phyloP scores from a whole-genome alignment of 371 early-diverging fungal genomes.

The Mortierella polycephala region DNA sequence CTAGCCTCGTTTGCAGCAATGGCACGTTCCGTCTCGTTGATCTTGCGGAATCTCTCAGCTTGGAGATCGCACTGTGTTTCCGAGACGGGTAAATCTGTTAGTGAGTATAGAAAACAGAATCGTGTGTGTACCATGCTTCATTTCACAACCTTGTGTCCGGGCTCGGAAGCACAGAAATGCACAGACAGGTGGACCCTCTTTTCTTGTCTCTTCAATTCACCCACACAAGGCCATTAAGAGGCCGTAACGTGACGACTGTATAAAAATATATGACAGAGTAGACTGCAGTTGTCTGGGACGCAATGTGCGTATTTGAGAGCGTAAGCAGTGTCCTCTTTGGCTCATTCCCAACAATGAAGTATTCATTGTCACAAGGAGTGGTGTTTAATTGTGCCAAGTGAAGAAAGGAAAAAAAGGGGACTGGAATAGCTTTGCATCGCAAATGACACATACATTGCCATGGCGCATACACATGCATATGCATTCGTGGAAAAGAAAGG shows the following conservation, averaged over 20 bases:
- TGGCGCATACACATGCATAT: not conserved
- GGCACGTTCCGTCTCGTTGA: conserved; percentile 15
- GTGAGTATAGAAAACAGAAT: not conserved
- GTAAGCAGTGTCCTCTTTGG: too few species aligned
- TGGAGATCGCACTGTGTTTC: conserved; percentile 1
- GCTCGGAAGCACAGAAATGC: too few species aligned
- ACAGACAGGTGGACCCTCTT: too few species aligned
- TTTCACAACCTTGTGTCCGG: conserved; percentile 2
- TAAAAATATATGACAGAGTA: too few species aligned
- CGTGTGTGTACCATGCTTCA: not conserved
- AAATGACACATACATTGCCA: not conserved
- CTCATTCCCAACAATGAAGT: too few species aligned
- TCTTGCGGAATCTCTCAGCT: conserved; percentile 17
- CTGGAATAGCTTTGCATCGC: too few species aligned
- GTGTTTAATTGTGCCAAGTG: not conserved
- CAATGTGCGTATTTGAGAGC: too few species aligned
- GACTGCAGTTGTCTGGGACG: too few species aligned
- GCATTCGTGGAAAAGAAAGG: conserved; percentile 2
- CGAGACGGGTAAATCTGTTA: not conserved
- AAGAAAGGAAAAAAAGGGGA: not conserved
- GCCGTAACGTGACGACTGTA: too few species aligned
- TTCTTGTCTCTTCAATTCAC: too few species aligned
- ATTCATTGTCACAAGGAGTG: too few species aligned
- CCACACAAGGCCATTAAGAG: too few species aligned
- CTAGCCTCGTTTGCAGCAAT: conserved; percentile 34